A percentile compares a stretch with the other conserved stretches of the same genome.
These are phyloP conservation scores for Nicotiana undulata DNA, from an alignment of 257 asterid species.

Conservation along the genomic window DNA sequence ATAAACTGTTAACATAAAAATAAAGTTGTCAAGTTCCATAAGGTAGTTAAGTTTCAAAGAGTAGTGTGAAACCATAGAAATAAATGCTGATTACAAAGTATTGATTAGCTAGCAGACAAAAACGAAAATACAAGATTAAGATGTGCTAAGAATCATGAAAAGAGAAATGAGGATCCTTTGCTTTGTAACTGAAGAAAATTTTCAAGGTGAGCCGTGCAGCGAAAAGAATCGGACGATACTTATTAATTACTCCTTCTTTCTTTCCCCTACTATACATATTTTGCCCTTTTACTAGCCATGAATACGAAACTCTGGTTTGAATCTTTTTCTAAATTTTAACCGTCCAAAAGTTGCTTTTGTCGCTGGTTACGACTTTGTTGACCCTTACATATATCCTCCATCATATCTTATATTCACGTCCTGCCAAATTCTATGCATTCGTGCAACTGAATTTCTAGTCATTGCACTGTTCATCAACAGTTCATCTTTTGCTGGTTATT, in stretches of 20 bases:
- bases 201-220: conserved; percentile 31
- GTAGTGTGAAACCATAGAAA: neutral
- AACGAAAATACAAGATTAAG: neutral
- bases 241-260: neutral
- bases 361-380: neutral
- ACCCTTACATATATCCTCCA: neutral
- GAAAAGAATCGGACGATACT: conserved; percentile 15
- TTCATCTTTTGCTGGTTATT: neutral
- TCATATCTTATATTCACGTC: neutral
- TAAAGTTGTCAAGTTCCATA: neutral
- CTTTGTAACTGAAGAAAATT: neutral
- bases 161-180: neutral
- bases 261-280: conserved; percentile 6
- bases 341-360: conserved; percentile 9
- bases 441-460: neutral
- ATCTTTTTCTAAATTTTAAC: neutral
- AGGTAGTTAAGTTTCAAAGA: neutral
- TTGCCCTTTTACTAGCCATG: neutral
- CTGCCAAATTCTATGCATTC: neutral
- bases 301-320: neutral
- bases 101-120: neutral
- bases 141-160: neutral
- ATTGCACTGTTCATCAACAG: neutral
- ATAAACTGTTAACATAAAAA: too few relatives aligned
- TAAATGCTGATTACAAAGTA: neutral